These are phyloP conservation scores for Vinca minor DNA, from an alignment of 257 asterid species.

Conservation along the genomic window DNA sequence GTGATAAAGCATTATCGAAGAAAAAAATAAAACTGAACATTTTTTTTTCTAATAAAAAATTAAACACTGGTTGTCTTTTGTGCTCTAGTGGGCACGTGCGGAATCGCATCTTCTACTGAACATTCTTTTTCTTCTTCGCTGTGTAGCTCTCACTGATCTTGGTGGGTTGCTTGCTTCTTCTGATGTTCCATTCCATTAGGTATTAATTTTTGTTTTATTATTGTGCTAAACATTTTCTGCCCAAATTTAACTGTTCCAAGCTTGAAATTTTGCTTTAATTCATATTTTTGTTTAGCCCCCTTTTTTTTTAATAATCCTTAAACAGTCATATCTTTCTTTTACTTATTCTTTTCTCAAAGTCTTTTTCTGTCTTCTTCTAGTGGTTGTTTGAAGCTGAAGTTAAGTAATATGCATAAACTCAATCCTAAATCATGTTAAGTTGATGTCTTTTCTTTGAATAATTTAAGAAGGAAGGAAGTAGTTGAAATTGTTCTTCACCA, in stretches of 20 bases:
- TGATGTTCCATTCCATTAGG: not conserved
- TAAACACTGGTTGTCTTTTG: conserved; percentile 6
- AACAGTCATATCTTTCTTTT: not conserved
- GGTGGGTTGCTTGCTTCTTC: not conserved
- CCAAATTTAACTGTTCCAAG: not conserved
- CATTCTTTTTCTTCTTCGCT: not conserved
- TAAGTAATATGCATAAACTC: not conserved
- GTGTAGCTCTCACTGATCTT: not conserved
- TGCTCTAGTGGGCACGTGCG: conserved; percentile 12
- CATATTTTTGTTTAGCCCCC: not conserved
- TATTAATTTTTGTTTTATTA: not conserved
- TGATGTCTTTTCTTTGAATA: not conserved
- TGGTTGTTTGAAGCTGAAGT: not conserved
- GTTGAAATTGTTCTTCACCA: not conserved
- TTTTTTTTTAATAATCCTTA: not conserved
- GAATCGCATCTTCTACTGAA: conserved; percentile 7
- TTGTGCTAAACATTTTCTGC: too few species aligned
- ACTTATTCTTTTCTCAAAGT: too few species aligned
- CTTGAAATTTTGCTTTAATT: not conserved
- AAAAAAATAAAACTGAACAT: too few species aligned
- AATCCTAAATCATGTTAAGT: conserved; percentile 6
- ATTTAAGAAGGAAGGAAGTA: too few species aligned
- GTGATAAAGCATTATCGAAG: too few species aligned
- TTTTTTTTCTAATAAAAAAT: too few species aligned
- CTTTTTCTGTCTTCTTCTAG: not conserved